Evolutionary conservation across 75 land plant genomes (phyloP).

Genomic region (Cunninghamia lanceolata): DNA sequence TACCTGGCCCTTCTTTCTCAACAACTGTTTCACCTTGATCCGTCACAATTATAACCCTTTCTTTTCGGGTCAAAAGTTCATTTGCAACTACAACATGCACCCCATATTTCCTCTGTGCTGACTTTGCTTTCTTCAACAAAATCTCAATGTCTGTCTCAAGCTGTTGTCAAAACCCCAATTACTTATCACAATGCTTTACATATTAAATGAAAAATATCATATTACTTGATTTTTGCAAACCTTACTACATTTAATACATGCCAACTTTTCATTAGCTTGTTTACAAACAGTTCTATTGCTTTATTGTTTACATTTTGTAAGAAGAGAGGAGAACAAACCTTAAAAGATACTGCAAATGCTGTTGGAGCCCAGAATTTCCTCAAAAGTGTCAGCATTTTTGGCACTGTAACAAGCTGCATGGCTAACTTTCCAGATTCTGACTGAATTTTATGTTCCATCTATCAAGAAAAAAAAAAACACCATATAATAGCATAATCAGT

Average conservation of each 20-base stretch:
- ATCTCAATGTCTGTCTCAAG: constrained; percentile 84
- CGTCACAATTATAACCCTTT: constrained; percentile 73
- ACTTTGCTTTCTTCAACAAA: constrained; percentile 74
- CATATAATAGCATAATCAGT: background rate
- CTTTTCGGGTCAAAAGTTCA: constrained; percentile 72
- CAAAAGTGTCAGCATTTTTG: constrained; percentile 83
- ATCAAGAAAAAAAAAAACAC: background rate
- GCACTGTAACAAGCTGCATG: constrained; percentile 80
- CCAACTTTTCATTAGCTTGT: background rate
- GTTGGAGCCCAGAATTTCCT: constrained; percentile 80
- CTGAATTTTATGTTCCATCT: constrained; percentile 94
- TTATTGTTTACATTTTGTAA: background rate
- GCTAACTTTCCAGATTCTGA: constrained; percentile 78
- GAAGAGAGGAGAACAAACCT: constrained; percentile 36
- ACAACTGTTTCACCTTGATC: constrained; percentile 38
- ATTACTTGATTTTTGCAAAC: background rate
- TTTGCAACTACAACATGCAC: constrained; percentile 93
- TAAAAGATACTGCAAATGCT: constrained; percentile 89
- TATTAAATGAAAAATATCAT: background rate
- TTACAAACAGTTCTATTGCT: background rate
- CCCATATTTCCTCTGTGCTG: constrained; percentile 60
- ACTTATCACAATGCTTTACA: background rate
- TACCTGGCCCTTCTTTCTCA: constrained; percentile 25
- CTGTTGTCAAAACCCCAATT: constrained; percentile 25
- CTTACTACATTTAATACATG: background rate